These are phyloP conservation scores for Phytophthora idaei DNA, from an alignment of 352 stramenopile genomes.

Conservation along the genomic window DNA sequence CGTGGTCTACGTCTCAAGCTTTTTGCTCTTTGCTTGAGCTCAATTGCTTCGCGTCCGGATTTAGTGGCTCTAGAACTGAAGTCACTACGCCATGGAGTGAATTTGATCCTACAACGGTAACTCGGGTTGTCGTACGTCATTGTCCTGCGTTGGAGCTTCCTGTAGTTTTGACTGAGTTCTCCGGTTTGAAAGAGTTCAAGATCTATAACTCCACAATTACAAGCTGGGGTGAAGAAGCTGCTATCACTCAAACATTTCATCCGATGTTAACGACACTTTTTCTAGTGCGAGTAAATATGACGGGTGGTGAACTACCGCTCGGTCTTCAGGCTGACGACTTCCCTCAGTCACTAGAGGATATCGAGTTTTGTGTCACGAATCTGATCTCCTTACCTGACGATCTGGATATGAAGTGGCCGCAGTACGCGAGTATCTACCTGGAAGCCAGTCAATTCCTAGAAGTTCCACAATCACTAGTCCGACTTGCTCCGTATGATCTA, in stretches of 20 bases:
- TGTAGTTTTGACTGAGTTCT: constrained; percentile 18
- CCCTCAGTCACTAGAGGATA: constrained; percentile 23
- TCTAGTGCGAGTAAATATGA: constrained; percentile 31
- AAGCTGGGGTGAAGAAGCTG: constrained; percentile 16
- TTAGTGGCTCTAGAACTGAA: constrained; percentile 10
- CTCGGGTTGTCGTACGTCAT: constrained; percentile 32
- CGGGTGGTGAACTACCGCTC: constrained; percentile 14
- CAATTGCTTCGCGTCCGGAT: constrained; percentile 32
- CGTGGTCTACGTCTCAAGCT: constrained; percentile 39
- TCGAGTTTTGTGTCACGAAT: constrained; percentile 45
- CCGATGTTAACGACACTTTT: constrained; percentile 26
- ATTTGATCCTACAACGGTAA: constrained; percentile 28
- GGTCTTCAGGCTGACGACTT: constrained; percentile 25
- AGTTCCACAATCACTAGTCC: constrained; percentile 19
- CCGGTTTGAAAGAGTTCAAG: constrained; percentile 27
- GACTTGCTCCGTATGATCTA: constrained; percentile 30
- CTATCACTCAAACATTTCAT: constrained; percentile 18
- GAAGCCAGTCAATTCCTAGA: constrained; percentile 21
- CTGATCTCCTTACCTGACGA: constrained; percentile 42
- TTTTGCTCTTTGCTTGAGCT: constrained; percentile 51
- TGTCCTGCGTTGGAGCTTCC: constrained; percentile 41
- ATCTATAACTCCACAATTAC: constrained; percentile 39
- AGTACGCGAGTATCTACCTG: constrained; percentile 35
- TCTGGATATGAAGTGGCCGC: constrained; percentile 45
- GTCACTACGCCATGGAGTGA: constrained; percentile 13